Conservation (phyloP, 805 yeast genomes). For the Saccharomycopsis capsularis region DNA sequence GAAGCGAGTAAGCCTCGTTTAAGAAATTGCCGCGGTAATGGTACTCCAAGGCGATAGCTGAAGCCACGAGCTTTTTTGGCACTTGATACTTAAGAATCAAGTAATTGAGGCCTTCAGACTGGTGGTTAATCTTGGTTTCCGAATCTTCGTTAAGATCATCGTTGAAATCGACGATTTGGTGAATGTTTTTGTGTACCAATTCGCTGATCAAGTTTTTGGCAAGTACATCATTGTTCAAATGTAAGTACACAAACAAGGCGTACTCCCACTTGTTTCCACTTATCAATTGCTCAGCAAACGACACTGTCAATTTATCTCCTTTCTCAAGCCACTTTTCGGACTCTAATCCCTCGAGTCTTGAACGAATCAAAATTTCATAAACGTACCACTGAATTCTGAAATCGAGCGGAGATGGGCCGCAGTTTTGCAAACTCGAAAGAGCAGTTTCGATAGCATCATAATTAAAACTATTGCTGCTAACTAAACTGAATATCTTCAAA, state of each 20-base stretch:
- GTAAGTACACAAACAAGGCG: slow-evolving; percentile 57
- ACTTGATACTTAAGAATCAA: slow-evolving; percentile 22
- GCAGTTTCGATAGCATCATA: slow-evolving; percentile 6
- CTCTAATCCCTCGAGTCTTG: neutral
- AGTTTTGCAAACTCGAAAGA: slow-evolving; percentile 22
- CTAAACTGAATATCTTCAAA: slow-evolving; percentile 28
- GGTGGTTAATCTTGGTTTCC: neutral
- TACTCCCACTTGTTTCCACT: slow-evolving; percentile 45
- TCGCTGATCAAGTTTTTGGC: slow-evolving; percentile 36
- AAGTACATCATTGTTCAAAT: slow-evolving; percentile 40
- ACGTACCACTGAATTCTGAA: slow-evolving; percentile 46
- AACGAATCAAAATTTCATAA: slow-evolving; percentile 34
- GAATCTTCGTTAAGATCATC: slow-evolving; percentile 22
- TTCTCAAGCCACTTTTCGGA: neutral
- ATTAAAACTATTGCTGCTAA: slow-evolving; percentile 21
- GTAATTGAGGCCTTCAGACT: neutral
- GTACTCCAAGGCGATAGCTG: slow-evolving; percentile 54
- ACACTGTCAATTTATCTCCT: slow-evolving; percentile 34
- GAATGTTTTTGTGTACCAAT: slow-evolving; percentile 23
- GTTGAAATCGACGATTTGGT: slow-evolving; percentile 23
- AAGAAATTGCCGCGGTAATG: slow-evolving; percentile 44
- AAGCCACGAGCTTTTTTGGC: slow-evolving; percentile 46
- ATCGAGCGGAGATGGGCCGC: slow-evolving; percentile 26
- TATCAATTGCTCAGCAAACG: slow-evolving; percentile 47
- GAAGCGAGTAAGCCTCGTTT: slow-evolving; percentile 53